phyloP scores from a whole-genome alignment of 2,329 filamentous ascomycete genomes.

The Magnaporthiopsis rhizophila region DNA sequence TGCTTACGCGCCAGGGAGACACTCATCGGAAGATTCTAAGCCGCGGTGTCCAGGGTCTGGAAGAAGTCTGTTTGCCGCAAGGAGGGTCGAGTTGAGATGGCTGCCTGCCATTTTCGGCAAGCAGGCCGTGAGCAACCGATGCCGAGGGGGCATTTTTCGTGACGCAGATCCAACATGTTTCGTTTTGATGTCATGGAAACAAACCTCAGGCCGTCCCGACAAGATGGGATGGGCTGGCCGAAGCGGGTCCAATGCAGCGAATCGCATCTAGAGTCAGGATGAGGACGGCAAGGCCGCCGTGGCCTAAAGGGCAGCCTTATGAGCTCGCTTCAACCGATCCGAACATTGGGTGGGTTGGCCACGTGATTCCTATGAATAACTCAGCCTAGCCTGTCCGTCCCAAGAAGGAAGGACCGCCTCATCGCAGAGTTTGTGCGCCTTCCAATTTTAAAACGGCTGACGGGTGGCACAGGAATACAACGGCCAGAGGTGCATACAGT shows the following conservation, averaged over 20 bases:
- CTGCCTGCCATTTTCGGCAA: not conserved
- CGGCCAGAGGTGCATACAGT: no score
- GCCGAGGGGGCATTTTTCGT: no score
- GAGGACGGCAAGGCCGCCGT: no score
- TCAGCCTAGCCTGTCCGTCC: not conserved
- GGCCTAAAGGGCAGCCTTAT: no score
- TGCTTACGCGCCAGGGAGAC: not conserved
- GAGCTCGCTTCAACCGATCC: no score
- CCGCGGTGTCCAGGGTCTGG: not conserved
- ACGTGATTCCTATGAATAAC: not conserved
- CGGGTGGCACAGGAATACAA: no score
- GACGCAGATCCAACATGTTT: not conserved
- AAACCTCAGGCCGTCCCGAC: not conserved
- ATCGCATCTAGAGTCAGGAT: not conserved
- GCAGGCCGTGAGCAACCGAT: not conserved
- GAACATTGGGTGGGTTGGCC: no score
- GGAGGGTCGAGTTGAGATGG: not conserved
- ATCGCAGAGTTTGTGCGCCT: no score
- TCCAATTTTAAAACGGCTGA: no score
- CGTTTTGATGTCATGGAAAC: not conserved
- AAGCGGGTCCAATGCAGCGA: not conserved
- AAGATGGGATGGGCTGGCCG: not conserved
- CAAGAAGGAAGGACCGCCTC: no score
- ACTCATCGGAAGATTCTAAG: not conserved
- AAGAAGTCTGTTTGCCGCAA: not conserved